phyloP scores from a whole-genome alignment of 1,139 yeast species.

The Protomyces pachydermus region DNA sequence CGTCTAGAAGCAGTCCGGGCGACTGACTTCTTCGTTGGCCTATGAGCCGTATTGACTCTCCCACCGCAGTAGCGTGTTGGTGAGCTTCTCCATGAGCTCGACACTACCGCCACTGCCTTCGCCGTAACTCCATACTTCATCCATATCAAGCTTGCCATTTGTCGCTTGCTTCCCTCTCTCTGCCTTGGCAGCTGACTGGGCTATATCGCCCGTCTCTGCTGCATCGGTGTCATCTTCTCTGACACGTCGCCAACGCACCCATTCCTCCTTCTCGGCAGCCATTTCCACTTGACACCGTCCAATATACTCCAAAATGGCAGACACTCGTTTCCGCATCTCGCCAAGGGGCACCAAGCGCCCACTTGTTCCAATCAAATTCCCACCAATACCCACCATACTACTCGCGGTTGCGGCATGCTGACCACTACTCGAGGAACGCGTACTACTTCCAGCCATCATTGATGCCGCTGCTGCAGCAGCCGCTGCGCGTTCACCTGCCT shows the following conservation, averaged over 20 bases:
- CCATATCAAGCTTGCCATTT: background rate
- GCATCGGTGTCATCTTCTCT: background rate
- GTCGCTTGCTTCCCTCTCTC: background rate
- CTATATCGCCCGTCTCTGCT: background rate
- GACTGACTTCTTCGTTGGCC: background rate
- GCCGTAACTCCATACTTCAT: conserved; percentile 41
- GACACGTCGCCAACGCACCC: conserved; percentile 43
- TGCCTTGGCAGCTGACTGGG: background rate
- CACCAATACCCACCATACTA: conserved; percentile 1
- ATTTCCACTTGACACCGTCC: conserved; percentile 79
- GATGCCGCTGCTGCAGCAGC: background rate
- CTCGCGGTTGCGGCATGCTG: background rate
- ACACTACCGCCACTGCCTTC: conserved; percentile 55
- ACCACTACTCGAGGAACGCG: background rate
- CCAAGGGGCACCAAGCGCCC: conserved; percentile 45
- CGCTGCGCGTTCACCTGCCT: background rate
- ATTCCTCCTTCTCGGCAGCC: conserved; percentile 60
- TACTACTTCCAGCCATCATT: background rate
- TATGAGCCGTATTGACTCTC: conserved; percentile 61
- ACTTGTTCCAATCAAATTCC: background rate
- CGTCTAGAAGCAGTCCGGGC: background rate
- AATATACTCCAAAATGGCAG: conserved; percentile 84
- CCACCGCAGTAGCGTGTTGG: conserved; percentile 68
- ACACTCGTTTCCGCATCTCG: conserved; percentile 82
- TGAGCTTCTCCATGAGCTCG: conserved; percentile 60